Conservation (phyloP, 164 flowering plant genomes). For the Magnolia sinica region DNA sequence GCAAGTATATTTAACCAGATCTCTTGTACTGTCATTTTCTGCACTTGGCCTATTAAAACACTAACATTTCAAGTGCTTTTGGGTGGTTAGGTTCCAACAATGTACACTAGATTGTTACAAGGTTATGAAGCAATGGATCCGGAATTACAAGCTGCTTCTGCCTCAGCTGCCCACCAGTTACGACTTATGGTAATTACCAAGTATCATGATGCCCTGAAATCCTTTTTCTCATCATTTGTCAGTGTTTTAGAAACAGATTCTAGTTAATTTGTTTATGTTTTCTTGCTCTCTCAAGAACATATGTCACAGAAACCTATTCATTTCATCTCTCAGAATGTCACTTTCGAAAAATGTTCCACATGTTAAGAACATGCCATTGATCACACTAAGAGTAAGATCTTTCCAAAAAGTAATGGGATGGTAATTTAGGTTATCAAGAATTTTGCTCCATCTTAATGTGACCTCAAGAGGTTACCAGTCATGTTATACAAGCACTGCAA, state of each 20-base stretch:
- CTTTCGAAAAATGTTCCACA: no score
- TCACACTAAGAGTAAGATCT: no score
- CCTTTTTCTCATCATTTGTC: not conserved
- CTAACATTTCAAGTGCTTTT: conserved; percentile 10
- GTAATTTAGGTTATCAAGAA: no score
- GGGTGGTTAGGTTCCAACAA: conserved; percentile 80
- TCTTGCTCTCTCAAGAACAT: not conserved
- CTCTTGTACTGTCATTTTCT: not conserved
- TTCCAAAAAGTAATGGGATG: no score
- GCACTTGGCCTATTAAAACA: not conserved
- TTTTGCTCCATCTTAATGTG: no score
- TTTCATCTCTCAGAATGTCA: not conserved
- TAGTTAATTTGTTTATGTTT: not conserved
- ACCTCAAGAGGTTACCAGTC: no score
- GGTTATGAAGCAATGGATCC: conserved; percentile 90
- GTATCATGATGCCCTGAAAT: not conserved
- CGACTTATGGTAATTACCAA: conserved; percentile 80
- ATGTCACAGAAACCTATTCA: not conserved
- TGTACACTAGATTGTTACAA: conserved; percentile 92
- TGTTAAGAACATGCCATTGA: no score
- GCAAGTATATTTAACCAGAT: not conserved
- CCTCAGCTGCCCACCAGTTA: conserved; percentile 76
- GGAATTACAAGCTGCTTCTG: conserved; percentile 58
- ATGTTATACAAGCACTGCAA: no score
- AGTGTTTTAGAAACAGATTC: not conserved